phyloP scores from a whole-genome alignment of 345 rosid species.

The Ailanthus altissimus region DNA sequence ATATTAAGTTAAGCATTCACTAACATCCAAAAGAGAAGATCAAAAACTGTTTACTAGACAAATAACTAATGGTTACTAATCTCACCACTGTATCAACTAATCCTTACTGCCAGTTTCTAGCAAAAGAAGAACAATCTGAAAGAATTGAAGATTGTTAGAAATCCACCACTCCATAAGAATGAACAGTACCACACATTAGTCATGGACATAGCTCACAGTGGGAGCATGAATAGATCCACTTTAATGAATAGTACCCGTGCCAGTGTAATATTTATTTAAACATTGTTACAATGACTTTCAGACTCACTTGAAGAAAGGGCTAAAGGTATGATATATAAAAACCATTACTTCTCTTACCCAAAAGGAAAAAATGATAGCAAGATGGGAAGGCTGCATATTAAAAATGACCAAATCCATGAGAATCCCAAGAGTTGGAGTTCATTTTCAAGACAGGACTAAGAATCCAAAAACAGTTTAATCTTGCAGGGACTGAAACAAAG shows the following conservation, averaged over 20 bases:
- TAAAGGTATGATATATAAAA: not conserved
- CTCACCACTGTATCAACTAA: not conserved
- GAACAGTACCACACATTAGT: not conserved
- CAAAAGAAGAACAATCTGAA: not conserved
- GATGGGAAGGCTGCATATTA: not conserved
- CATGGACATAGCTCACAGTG: not conserved
- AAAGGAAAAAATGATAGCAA: not conserved
- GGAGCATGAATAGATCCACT: not conserved
- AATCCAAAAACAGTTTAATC: not conserved
- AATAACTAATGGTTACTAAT: not conserved
- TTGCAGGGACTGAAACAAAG: not conserved
- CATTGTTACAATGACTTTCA: not conserved
- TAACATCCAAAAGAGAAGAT: not conserved
- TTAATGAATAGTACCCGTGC: not conserved
- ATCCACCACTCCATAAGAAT: not conserved
- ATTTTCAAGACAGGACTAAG: not conserved
- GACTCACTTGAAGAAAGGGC: not conserved
- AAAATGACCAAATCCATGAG: not conserved
- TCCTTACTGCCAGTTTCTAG: not conserved
- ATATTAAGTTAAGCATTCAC: slow-evolving; percentile 10
- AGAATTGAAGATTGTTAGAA: not conserved
- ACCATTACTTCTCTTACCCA: not conserved
- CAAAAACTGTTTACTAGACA: not conserved
- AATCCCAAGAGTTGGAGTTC: slow-evolving; percentile 2
- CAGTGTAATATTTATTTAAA: not conserved